Base-by-base conservation (phyloP, 202 grass and related monocot genomes). In the Saccharum hybrid region DNA sequence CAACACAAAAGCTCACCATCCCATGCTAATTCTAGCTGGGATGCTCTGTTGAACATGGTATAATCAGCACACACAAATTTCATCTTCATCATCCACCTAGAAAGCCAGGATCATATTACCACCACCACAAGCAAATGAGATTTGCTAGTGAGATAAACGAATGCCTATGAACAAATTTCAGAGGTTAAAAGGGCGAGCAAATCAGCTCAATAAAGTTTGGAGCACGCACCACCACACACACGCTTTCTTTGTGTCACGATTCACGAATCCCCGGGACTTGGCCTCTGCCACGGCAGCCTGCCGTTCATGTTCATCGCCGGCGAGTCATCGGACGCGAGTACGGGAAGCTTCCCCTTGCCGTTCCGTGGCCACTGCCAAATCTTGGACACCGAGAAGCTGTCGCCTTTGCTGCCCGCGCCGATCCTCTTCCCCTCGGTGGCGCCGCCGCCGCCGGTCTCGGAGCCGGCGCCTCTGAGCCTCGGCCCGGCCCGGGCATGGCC, bases 361-460 rank as follows among this genome's bases (percentile, higher is more conserved):
- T 89, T 87, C 30, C 86, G 74, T 22, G 88, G 88, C 87, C 93
- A 98, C 66, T 98, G 96, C 96, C 96, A 98, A 76, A 98, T 98
- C 91, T 98, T 98, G 43, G 96, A 98, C 89, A 98, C 96, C 8
- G 96, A 98, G 82, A 98, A 96, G 85, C 96, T 98, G 81, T 98
- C 96, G 37, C 93, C 93, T 43, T 88, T 94, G 85, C 96, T 89
- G 6, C 85, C 90, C 3, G 86, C 85, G 19, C 96, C 80, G 37
- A 96, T 88, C 86, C 78, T 88, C 80, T 96, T 98, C 49, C 93
- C 96, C 48, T 93, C 89, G 26, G 51, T 10, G 8, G 2, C 60
- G 10, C 43, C 70, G 34, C 34, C 72, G 49, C 12, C 86, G 30
- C 1, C 87, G 74, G 22, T 54, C 34, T 86, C 92, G 34, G 19